Percentiles rank a stretch among this genome's conserved stretches.
Evolutionary conservation across 768 basidiomycete genomes (phyloP).

Genomic region (Pisolithus albus): DNA sequence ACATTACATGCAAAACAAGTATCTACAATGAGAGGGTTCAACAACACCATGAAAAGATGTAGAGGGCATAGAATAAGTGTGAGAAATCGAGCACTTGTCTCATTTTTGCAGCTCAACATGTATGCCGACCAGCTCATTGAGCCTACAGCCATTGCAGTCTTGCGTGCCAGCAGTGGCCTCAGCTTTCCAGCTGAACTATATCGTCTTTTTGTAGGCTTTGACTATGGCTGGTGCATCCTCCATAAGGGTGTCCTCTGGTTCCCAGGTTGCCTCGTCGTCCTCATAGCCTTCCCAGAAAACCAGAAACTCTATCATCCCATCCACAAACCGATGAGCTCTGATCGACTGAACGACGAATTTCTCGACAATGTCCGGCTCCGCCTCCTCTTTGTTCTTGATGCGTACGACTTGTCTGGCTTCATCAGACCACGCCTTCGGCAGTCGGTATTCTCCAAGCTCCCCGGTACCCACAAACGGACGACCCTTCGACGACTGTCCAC

Average conservation of each 20-base stretch:
- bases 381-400: conserved; percentile 32
- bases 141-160: no score
- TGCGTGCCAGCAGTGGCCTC: neutral
- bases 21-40: no score
- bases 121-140: no score
- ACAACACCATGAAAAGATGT: no score
- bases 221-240: conserved; percentile 45
- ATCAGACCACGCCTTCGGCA: conserved; percentile 55
- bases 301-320: conserved; percentile 36
- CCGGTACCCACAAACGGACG: conserved; percentile 31
- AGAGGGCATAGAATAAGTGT: no score
- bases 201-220: conserved; percentile 31
- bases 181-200: conserved; percentile 1
- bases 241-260: conserved; percentile 38
- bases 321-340: conserved; percentile 29
- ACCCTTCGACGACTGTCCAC: conserved; percentile 23
- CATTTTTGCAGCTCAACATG: no score
- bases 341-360: conserved; percentile 38
- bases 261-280: conserved; percentile 51
- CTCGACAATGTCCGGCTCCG: conserved; percentile 30
- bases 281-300: conserved; percentile 55
- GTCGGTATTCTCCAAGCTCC: conserved; percentile 18
- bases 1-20: no score
- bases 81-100: no score
- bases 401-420: conserved; percentile 36